Base-by-base conservation (phyloP, 108 stramenopile species). In the Tribonema minus region DNA sequence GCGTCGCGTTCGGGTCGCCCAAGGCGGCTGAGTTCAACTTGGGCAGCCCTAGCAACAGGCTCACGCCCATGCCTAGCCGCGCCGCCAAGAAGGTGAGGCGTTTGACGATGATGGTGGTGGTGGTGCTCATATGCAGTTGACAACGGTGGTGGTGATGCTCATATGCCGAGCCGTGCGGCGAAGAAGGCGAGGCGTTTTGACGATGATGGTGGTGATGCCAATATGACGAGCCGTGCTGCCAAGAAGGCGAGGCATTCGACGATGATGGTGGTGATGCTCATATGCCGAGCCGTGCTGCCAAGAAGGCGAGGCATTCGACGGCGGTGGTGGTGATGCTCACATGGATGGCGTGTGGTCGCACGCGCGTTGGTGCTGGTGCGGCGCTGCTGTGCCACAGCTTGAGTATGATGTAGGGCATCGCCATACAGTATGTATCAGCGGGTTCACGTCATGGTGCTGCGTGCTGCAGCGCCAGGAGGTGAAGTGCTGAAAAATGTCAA, bases 21-120 rank as follows among this genome's bases (percentile, higher is more conserved):
- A 77, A 59, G 46, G 76, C 76, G 26, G 76, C 76, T 7, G 65
- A 77, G 35, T 68, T 68, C 60, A 67, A 77, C 38, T 58, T 61
- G 35, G 6, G 20, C 27, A 67, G 65, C 32, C 76, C 67, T 34
- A 68, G 67, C 9, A 77, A 77, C 59, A 32, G 58, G 27, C 76
- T 77, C 23, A 77, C 76, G 58, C 76, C 76, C 37, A 77, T 77
- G 76, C 65, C 76, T 59, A 77, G 66, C 65, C 58, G 76, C 31
- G 76, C 58, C 20, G 71, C 71, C 0, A 62, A 62, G 71, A 61
- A 61, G 70, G 33, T n/a, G 58, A 0, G 25, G 4, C 4, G 7
- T 26, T 4, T 4, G 61, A 23, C 6, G 15, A 15, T 46, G 41
- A 6, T 15, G 15, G 41, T 46, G 41, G 6, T 6, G 6, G 15